Evolutionary conservation across 495 filamentous ascomycete genomes (phyloP).

Genomic region (Schizothecium vesticola): DNA sequence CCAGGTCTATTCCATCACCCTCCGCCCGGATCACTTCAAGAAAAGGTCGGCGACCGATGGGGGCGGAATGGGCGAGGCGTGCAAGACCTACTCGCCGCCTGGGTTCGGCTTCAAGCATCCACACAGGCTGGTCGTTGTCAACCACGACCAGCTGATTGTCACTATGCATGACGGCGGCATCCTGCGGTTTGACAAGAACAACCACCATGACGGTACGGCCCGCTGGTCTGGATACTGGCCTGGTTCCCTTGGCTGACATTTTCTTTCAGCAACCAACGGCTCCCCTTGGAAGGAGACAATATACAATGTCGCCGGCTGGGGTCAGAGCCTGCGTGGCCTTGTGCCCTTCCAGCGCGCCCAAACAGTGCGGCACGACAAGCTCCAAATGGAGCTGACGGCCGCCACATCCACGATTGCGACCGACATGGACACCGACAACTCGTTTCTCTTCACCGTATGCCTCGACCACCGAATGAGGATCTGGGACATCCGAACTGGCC

Average conservation of each 20-base stretch:
- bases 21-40: conserved; percentile 77
- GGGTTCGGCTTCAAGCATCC: conserved; percentile 73
- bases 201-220: conserved; percentile 53
- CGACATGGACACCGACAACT: conserved; percentile 36
- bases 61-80: conserved; percentile 62
- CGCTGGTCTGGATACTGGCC: not conserved
- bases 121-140: conserved; percentile 73
- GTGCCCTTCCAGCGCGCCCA: conserved; percentile 64
- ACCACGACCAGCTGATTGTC: conserved; percentile 65
- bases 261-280: conserved; percentile 35
- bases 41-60: conserved; percentile 60
- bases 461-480: conserved; percentile 80
- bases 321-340: conserved; percentile 62
- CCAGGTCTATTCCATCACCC: conserved; percentile 70
- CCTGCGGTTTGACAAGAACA: conserved; percentile 61
- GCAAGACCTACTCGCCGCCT: conserved; percentile 64
- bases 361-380: conserved; percentile 58
- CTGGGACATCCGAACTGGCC: conserved; percentile 75
- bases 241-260: not conserved
- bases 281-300: conserved; percentile 68
- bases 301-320: conserved; percentile 76
- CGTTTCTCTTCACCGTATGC: conserved; percentile 75
- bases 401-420: conserved; percentile 56
- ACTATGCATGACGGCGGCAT: conserved; percentile 80
- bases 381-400: conserved; percentile 59